Percentiles rank a stretch among this genome's conserved stretches.
Conservation (phyloP, 2,329 filamentous ascomycete species). For the Penicillium polonicum region DNA sequence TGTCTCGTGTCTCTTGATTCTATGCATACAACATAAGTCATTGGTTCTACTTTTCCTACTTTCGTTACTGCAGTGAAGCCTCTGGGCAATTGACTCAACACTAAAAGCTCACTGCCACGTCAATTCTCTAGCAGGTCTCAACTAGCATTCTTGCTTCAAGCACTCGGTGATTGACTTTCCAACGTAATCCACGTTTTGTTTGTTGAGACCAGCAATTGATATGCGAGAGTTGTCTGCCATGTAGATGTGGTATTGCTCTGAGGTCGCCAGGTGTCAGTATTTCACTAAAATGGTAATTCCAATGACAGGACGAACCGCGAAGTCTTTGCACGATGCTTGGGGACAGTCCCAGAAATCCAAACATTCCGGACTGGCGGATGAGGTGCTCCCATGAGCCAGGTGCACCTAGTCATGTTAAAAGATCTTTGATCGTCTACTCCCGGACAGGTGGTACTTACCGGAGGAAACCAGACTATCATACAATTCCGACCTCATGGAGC, state of each 20-base stretch:
- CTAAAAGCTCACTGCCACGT: neutral
- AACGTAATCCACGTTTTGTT: slow-evolving; percentile 41
- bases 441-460: slow-evolving; percentile 8
- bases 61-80: neutral
- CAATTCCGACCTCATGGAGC: slow-evolving; percentile 77
- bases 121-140: neutral
- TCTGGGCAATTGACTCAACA: neutral
- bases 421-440: neutral
- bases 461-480: slow-evolving; percentile 60
- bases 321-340: slow-evolving; percentile 44
- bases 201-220: slow-evolving; percentile 89
- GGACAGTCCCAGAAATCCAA: slow-evolving; percentile 67
- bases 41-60: neutral
- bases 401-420: slow-evolving; percentile 67
- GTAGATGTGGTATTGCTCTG: slow-evolving; percentile 47
- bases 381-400: slow-evolving; percentile 60
- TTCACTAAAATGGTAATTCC: neutral
- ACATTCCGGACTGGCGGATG: slow-evolving; percentile 97
- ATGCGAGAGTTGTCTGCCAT: slow-evolving; percentile 83
- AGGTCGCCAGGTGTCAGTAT: neutral
- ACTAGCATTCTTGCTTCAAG: slow-evolving; percentile 3
- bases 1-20: neutral
- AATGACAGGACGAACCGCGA: slow-evolving; percentile 22
- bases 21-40: neutral
- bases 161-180: slow-evolving; percentile 25